These are phyloP conservation scores for Myrica gale DNA, from an alignment of 306 rosid genomes.

Conservation along the genomic window DNA sequence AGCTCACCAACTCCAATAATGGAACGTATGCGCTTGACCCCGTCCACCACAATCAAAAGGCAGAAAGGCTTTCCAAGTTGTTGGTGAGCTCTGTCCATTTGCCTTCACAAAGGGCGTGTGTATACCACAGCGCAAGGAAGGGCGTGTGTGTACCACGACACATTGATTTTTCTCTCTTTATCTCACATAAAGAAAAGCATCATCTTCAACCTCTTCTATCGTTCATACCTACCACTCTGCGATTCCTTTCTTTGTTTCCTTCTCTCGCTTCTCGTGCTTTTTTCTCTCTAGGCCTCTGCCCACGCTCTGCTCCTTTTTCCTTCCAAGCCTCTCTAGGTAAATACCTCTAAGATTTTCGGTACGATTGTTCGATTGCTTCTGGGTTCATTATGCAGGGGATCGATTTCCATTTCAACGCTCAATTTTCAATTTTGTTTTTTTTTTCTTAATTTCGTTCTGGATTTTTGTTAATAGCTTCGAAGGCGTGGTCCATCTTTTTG, in stretches of 20 bases:
- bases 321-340: conserved; percentile 36
- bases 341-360: conserved; percentile 2
- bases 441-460: not conserved
- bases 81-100: not conserved
- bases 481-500: not conserved
- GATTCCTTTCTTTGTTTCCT: conserved; percentile 28
- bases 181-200: not conserved
- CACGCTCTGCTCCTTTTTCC: conserved; percentile 29
- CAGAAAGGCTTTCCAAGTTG: not conserved
- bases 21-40: conserved; percentile 2
- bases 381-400: not conserved
- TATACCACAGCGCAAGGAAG: not conserved
- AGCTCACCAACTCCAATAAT: not conserved
- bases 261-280: conserved; percentile 14
- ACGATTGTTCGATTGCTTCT: not conserved
- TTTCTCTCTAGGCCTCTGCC: not conserved
- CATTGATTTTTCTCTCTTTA: not conserved
- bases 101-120: not conserved
- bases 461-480: not conserved
- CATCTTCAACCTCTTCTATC: conserved; percentile 7
- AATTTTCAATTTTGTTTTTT: not conserved
- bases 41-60: not conserved
- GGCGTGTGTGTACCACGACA: not conserved
- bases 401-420: not conserved
- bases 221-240: conserved; percentile 29